Percentiles rank a stretch among this genome's conserved stretches.
phyloP scores from a whole-genome alignment of 148 eudicot species.

The Chenopodium album region DNA sequence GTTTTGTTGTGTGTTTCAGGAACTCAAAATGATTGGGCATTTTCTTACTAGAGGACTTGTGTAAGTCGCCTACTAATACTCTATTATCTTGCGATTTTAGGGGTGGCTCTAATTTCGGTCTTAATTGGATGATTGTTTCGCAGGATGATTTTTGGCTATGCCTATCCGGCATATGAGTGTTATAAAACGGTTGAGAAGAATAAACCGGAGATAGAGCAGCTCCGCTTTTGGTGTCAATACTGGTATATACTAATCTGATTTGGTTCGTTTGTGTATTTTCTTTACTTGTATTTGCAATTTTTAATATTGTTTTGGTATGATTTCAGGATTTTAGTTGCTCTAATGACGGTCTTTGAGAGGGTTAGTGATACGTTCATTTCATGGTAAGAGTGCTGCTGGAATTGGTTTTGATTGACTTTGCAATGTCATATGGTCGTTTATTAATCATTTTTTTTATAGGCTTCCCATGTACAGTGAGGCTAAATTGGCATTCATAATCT shows the following conservation, averaged over 20 bases:
- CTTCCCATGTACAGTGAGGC: constrained; percentile 98
- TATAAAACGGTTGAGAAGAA: constrained; percentile 81
- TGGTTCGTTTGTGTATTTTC: not conserved
- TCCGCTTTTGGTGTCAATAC: constrained; percentile 96
- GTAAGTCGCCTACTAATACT: constrained; percentile 42
- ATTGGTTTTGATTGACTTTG: not conserved
- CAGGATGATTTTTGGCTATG: constrained; percentile 93
- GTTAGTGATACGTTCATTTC: constrained; percentile 80
- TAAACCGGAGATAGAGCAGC: constrained; percentile 87
- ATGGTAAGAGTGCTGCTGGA: constrained; percentile 47
- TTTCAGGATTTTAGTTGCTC: constrained; percentile 86
- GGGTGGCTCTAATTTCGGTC: not conserved
- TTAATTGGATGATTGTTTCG: constrained; percentile 18
- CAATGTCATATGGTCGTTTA: not conserved
- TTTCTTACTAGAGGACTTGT: constrained; percentile 81
- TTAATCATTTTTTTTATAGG: constrained; percentile 42
- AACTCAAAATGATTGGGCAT: constrained; percentile 78
- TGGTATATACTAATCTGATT: constrained; percentile 54
- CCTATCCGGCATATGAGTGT: constrained; percentile 94
- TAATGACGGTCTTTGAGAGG: constrained; percentile 78
- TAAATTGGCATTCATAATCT: constrained; percentile 81
- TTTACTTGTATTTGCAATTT: not conserved
- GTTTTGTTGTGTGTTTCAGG: constrained; percentile 42
- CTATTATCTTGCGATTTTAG: not conserved
- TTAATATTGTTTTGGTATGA: not conserved